phyloP scores from a whole-genome alignment of 345 rosid species.

The Fremontodendron californicum region DNA sequence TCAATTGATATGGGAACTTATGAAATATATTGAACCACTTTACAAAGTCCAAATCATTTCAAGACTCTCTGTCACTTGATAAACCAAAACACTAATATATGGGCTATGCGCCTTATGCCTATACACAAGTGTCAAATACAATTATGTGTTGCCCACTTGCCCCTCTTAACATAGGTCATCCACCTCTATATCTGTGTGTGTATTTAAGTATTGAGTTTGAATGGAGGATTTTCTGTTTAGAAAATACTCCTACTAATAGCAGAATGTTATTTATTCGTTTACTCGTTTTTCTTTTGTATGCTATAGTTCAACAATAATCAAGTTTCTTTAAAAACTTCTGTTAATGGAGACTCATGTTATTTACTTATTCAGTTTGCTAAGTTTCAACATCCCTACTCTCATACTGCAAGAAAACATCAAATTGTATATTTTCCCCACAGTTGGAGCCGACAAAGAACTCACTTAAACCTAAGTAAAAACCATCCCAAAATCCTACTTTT shows the following conservation, averaged over 20 bases:
- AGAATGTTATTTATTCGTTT: not conserved
- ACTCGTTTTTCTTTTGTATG: not conserved
- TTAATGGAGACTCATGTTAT: not conserved
- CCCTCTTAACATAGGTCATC: not conserved
- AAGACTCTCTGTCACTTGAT: not conserved
- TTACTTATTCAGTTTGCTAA: not conserved
- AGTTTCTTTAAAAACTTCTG: not conserved
- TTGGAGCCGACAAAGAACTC: not conserved
- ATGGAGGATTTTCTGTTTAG: not conserved
- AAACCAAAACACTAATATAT: not conserved
- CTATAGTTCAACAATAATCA: not conserved
- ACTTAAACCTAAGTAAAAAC: not conserved
- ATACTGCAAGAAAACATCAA: not conserved
- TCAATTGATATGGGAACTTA: conserved; percentile 1
- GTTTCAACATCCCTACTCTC: not conserved
- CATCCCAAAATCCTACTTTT: conserved; percentile 3
- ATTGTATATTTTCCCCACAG: not conserved
- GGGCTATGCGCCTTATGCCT: not conserved
- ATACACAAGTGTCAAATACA: not conserved
- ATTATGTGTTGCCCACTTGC: not conserved
- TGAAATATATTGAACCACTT: not conserved
- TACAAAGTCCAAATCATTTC: not conserved
- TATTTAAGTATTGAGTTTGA: not conserved
- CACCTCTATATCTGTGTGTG: not conserved
- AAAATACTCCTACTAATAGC: not conserved